Evolutionary conservation across 805 yeast genomes (phyloP), one percentile per base, ranked within the genome.

Genomic region (Spencermartinsiella europaea): DNA sequence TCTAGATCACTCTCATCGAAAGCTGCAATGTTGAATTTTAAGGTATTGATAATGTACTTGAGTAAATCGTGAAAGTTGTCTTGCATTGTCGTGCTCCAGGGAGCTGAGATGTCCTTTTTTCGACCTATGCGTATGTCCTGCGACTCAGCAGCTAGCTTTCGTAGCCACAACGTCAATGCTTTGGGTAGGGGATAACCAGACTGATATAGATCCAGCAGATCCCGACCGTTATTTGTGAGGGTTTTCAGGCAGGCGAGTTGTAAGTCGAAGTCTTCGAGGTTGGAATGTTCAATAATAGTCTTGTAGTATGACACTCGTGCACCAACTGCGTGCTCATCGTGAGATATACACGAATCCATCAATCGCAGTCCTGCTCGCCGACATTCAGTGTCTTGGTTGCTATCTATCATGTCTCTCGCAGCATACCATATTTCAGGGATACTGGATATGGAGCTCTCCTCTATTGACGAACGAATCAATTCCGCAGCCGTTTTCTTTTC

Each of bases 381-480:
- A 2, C 70, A 62, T 15, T 64, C 68, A 1, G 61, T 46, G 17
- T 55, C 57, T n/a, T 60, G 62, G 27, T 57, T 60, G 2, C 61
- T 59, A 4, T 67, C 67, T 42, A 85, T 70, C 60, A 82, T 63
- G 42, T 73, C 77, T 49, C 76, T 68, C 0, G 83, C 81, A 43
- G 80, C 65, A 60, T 81, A 79, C 96, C 96, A 87, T 1, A 86
- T 71, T 51, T 84, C 89, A 0, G 86, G 80, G 3, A 85, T 71
- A 2, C 83, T 75, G 0, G 81, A 71, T 2, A 80, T 72, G 2
- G 81, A 68, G 42, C 72, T 73, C 40, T 72, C 75, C 19, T 73
- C 73, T 2, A 86, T 62, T 2, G 78, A 68, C 1, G 71, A 71
- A 4, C 75, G 65, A 36, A 87, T 63, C 17, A 72, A 63, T 1